Evolutionary conservation across 2,329 filamentous ascomycete species (phyloP).

Genomic region (Nemania abortiva): DNA sequence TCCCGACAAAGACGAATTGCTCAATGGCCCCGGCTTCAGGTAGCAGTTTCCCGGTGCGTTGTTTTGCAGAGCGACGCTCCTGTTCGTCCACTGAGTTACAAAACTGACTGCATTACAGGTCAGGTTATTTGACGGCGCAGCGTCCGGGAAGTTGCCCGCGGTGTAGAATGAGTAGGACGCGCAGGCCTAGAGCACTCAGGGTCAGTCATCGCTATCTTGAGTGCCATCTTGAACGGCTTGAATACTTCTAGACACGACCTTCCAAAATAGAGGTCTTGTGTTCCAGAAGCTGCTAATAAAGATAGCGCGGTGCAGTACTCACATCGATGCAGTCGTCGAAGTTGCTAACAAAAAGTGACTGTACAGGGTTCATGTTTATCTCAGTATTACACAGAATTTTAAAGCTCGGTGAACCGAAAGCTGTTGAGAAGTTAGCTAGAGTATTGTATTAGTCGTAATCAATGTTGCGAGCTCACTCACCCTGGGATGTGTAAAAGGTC

Average conservation of each 20-base stretch:
- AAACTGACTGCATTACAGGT: conserved; percentile 57
- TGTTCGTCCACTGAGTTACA: conserved; percentile 58
- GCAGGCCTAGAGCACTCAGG: conserved; percentile 48
- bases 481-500: conserved; percentile 54
- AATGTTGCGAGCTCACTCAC: conserved; percentile 53
- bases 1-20: conserved; percentile 4
- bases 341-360: conserved; percentile 57
- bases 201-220: background rate
- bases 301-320: background rate
- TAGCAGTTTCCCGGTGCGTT: conserved; percentile 59
- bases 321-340: conserved; percentile 61
- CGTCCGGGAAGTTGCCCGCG: conserved; percentile 46
- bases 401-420: conserved; percentile 53
- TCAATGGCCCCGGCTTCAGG: conserved; percentile 57
- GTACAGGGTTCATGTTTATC: conserved; percentile 52
- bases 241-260: background rate
- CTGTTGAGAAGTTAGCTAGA: conserved; percentile 46
- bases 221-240: background rate
- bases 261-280: background rate
- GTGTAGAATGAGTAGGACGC: conserved; percentile 54
- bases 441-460: background rate
- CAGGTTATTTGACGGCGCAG: conserved; percentile 45
- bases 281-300: background rate
- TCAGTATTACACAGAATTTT: conserved; percentile 60
- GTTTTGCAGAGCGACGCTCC: conserved; percentile 48